Evolutionary conservation across 306 rosid genomes (phyloP), one percentile per base, ranked within the genome.

Genomic region (Quercus berberidifolia): DNA sequence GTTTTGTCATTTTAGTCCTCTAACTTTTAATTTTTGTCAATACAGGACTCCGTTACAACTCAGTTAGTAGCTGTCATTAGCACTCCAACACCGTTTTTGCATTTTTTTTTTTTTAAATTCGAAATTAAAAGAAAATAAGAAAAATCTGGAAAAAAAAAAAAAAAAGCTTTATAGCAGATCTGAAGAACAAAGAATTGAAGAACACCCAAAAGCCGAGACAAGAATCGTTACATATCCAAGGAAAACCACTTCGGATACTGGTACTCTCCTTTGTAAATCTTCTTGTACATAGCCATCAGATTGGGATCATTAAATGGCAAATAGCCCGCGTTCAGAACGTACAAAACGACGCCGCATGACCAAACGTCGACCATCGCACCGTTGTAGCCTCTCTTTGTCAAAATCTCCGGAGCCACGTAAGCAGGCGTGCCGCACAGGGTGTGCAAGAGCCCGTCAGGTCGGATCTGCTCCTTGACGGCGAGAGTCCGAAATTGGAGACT

Each of bases 381-480:
- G 1, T 90, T 90, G 80, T 92, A 92, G 0, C 97, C 95, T 52
- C 56, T 89, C 88, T 86, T 92, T 17, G 76, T 76, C 7, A 92
- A 54, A 63, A 92, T 88, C 84, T 92, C 97, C 54, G 95, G 95
- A 25, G 97, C 95, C 81, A 92, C 97, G 59, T 89, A 92, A 13
- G 93, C 93, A 7, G 95, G 95, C 0, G 93, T 92, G 19, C 95
- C 97, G 1, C 97, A 90, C 0, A 90, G 87, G 51, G 97, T 92
- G 74, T 92, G 93, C 14, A 92, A 67, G 54, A 89, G 71, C 10
- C 93, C 95, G 10, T 92, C 92, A 21, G 83, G 74, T 8, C 80
- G 84, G 20, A 87, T 67, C 81, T 92, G 93, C 2, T 83, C 85
- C 43, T 52, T 82, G 5, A 90, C 79, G 0, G 97, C 93, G 90